phyloP scores from a whole-genome alignment of 2,329 filamentous ascomycete genomes.

The Phaeophleospora eucalypticola region DNA sequence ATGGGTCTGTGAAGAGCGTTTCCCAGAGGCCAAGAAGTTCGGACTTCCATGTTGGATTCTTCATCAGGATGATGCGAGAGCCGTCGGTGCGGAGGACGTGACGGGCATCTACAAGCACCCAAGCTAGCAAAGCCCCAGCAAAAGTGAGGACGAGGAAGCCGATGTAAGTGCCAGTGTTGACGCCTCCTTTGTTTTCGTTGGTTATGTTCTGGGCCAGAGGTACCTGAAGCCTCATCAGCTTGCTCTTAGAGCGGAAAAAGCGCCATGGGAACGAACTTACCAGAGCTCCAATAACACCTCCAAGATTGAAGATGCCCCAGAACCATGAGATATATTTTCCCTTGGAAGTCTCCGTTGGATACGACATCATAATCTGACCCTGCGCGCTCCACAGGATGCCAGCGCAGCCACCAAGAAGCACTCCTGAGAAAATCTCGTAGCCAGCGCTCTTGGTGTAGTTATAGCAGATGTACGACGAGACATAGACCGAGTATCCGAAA shows the following conservation, averaged over 20 bases:
- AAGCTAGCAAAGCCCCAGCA: conserved; percentile 63
- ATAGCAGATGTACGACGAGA: conserved; percentile 65
- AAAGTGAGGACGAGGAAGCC: conserved; percentile 82
- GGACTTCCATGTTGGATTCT: conserved; percentile 72
- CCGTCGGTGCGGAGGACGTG: conserved; percentile 72
- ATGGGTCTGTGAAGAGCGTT: conserved; percentile 65
- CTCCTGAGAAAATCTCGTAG: conserved; percentile 72
- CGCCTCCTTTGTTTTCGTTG: conserved; percentile 46
- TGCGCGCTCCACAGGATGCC: conserved; percentile 78
- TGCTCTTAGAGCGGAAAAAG: too few relatives aligned
- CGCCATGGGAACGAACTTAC: conserved; percentile 1
- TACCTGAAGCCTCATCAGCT: conserved; percentile 37
- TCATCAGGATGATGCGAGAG: conserved; percentile 76
- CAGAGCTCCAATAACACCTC: conserved; percentile 75
- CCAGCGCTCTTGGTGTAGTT: conserved; percentile 50
- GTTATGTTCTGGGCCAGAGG: conserved; percentile 69
- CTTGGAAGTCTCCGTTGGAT: conserved; percentile 75
- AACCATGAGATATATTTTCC: conserved; percentile 85
- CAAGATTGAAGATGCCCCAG: conserved; percentile 92
- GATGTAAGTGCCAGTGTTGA: conserved; percentile 74
- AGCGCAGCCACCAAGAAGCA: conserved; percentile 70
- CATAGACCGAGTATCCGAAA: conserved; percentile 71
- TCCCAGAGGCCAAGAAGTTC: conserved; percentile 72
- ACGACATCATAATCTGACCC: conserved; percentile 84
- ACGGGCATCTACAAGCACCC: conserved; percentile 65